phyloP scores from a whole-genome alignment of 805 yeast genomes.

The Teunomyces lycoperdinae region DNA sequence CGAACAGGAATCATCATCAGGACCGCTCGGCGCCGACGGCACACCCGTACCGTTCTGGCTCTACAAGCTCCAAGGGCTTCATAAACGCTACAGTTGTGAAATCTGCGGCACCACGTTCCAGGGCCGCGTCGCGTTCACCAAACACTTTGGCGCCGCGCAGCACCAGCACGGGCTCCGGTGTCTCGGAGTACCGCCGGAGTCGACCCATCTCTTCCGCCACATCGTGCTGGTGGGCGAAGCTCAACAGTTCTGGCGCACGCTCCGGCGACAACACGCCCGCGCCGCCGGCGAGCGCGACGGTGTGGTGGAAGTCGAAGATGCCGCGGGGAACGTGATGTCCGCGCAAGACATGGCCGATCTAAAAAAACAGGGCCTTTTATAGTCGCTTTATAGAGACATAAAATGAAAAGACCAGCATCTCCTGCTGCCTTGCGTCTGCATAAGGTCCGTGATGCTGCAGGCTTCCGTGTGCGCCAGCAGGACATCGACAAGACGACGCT shows the following conservation, averaged over 20 bases:
- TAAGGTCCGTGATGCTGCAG: slow-evolving; percentile 37
- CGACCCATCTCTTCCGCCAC: slow-evolving; percentile 51
- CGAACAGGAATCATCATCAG: slow-evolving; percentile 20
- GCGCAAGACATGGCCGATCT: slow-evolving; percentile 79
- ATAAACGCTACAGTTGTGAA: slow-evolving; percentile 72
- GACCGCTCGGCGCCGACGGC: slow-evolving; percentile 84
- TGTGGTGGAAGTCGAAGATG: slow-evolving; percentile 83
- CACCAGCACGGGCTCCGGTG: slow-evolving; percentile 74
- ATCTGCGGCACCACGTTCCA: slow-evolving; percentile 76
- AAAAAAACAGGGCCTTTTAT: slow-evolving; percentile 82
- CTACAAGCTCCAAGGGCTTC: slow-evolving; percentile 83
- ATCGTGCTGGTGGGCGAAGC: slow-evolving; percentile 72
- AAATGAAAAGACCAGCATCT: neutral
- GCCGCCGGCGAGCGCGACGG: slow-evolving; percentile 47
- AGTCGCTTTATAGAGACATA: slow-evolving; percentile 6
- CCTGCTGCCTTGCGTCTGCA: neutral
- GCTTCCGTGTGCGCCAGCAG: slow-evolving; percentile 47
- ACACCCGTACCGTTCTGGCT: slow-evolving; percentile 92
- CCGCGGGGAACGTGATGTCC: slow-evolving; percentile 89
- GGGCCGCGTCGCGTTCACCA: slow-evolving; percentile 69
- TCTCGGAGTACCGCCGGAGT: slow-evolving; percentile 62
- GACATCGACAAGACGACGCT: slow-evolving; percentile 42
- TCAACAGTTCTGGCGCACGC: slow-evolving; percentile 45
- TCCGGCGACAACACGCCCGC: slow-evolving; percentile 50
- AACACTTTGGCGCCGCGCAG: slow-evolving; percentile 69